phyloP scores from a whole-genome alignment of 805 yeast genomes.

The Metschnikowia corniflorae region DNA sequence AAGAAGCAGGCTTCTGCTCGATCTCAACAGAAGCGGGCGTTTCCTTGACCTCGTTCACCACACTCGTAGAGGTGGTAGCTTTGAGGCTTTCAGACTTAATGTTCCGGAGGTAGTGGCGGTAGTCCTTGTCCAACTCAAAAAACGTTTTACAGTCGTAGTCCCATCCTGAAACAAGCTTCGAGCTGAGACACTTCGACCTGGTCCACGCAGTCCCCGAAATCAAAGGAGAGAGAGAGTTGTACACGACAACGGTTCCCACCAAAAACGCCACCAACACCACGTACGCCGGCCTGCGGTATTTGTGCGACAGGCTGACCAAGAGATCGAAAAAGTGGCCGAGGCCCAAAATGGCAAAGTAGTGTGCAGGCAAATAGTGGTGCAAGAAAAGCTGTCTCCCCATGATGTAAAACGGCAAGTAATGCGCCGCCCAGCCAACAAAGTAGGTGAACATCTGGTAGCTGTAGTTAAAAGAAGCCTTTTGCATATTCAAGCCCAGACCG shows the following conservation, averaged over 20 bases:
- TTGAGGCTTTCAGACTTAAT: constrained; percentile 1
- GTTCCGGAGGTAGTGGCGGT: constrained; percentile 14
- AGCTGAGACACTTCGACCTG: constrained; percentile 53
- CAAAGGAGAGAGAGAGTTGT: constrained; percentile 62
- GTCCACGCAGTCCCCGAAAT: constrained; percentile 84
- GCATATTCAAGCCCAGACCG: constrained; percentile 39
- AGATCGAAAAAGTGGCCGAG: constrained; percentile 66
- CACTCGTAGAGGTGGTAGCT: constrained; percentile 8
- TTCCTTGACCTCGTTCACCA: constrained; percentile 12
- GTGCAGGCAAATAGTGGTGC: constrained; percentile 91
- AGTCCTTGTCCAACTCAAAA: constrained; percentile 29
- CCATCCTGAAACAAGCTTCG: constrained; percentile 68
- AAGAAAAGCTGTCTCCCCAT: constrained; percentile 93
- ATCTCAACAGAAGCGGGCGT: constrained; percentile 9
- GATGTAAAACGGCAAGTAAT: constrained; percentile 70
- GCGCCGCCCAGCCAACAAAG: constrained; percentile 66
- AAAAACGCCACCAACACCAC: constrained; percentile 47
- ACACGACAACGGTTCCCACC: constrained; percentile 50
- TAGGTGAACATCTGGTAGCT: constrained; percentile 61
- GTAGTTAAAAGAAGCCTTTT: constrained; percentile 58
- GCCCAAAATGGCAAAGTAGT: constrained; percentile 80
- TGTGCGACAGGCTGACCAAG: constrained; percentile 35
- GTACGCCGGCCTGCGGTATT: constrained; percentile 44
- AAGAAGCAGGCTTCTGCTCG: constrained; percentile 1
- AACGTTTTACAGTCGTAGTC: constrained; percentile 80